Evolutionary conservation across 2,329 filamentous ascomycete genomes (phyloP), one percentile per base, ranked within the genome.

Genomic region (Trichoderma sp.): DNA sequence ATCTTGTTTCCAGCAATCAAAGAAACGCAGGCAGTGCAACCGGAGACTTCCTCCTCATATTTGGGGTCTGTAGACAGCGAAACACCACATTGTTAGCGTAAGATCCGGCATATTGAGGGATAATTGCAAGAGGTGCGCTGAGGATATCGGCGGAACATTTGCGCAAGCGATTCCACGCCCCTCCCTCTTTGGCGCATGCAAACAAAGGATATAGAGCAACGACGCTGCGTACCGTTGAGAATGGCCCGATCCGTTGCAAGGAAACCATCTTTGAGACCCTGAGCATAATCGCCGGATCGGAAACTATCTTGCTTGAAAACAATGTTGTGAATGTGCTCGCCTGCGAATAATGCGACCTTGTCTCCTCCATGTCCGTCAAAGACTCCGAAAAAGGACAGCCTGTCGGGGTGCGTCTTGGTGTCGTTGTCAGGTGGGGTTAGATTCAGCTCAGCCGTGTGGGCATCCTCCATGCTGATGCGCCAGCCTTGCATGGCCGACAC

Each of bases 401-500:
- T 89, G 74, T 90, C 88, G 74, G 89, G 84, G 74, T 90, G 86
- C 61, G 88, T 88, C 74, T 90, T 86, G 72, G 88, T 83, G 29
- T 87, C 84, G 69, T 78, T 78, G 68, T 80, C 76, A 68, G 78
- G 75, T 70, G 88, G 84, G 76, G 95, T 88, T 73, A 98, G 88
- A 80, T 98, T 92, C 78, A 99, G 91, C 63, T 98, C 84, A 67
- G 92, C 87, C 70, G 92, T 92, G 83, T 99, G 95, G 71, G 95
- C 90, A 79, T 99, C 95, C 81, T 99, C 95, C 95, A 99, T 99
- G 84, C 92, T 97, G 83, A 99, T 98, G 83, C 95, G 92, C 95
- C 95, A 99, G 84, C 95, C 95, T 83, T 99, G 95, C 95, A 99
- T 99, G 81, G 93, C 93, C 73, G 95, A 99, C 73, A 98, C 89